Evolutionary conservation across 2,329 filamentous ascomycete species (phyloP).

Genomic region (Phialemoniopsis sp.): DNA sequence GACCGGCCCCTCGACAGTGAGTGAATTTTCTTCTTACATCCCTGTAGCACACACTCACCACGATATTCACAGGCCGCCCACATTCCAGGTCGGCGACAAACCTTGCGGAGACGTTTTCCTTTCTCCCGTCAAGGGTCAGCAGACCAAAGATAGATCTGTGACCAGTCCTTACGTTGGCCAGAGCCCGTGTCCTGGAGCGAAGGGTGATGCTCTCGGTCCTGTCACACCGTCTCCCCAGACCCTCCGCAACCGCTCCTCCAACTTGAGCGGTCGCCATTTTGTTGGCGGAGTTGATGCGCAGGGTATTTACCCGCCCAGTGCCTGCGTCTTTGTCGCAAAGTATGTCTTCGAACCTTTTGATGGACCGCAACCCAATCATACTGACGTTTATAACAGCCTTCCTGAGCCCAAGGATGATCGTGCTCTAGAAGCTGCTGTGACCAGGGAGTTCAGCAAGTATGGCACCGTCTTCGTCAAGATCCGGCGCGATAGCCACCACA

Average conservation of each 20-base stretch:
- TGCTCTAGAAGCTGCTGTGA: conserved; percentile 48
- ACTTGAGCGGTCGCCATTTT: conserved; percentile 9
- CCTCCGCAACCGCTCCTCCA: conserved; percentile 8
- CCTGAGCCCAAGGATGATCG: conserved; percentile 43
- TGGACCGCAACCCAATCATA: too few species aligned
- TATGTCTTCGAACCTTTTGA: too few species aligned
- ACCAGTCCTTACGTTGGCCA: neutral
- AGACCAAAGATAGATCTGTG: too few species aligned
- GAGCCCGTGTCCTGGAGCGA: neutral
- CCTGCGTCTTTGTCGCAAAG: conserved; percentile 65
- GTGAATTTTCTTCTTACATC: too few species aligned
- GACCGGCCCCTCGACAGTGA: too few species aligned
- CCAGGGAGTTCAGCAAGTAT: conserved; percentile 45
- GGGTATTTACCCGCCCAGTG: conserved; percentile 44
- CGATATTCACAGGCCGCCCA: conserved; percentile 1
- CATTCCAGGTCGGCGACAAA: conserved; percentile 10
- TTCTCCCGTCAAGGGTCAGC: neutral
- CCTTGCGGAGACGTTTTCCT: conserved; percentile 10
- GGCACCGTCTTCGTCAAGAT: conserved; percentile 61
- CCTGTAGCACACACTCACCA: too few species aligned
- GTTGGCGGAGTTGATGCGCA: conserved; percentile 42
- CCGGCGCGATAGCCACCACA: conserved; percentile 49
- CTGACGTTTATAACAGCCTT: conserved; percentile 32
- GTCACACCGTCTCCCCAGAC: neutral
- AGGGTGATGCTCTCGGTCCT: neutral